Conservation (phyloP, 2,329 filamentous ascomycete genomes). For the Cadophora sp. region DNA sequence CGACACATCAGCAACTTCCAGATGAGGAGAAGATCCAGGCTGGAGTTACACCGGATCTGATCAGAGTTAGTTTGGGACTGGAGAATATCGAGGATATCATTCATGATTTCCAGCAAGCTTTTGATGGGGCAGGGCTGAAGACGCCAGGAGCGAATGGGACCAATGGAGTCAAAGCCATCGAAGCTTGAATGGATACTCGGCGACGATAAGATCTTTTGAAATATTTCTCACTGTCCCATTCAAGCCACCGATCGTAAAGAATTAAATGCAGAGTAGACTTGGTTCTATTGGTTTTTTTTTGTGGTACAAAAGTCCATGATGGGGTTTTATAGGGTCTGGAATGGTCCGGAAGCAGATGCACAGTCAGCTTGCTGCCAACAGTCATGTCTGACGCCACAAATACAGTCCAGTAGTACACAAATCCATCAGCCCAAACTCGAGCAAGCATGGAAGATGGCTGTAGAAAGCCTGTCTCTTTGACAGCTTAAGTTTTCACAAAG, state of each 20-base stretch:
- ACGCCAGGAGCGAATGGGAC: background rate
- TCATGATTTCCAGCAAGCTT: constrained; percentile 58
- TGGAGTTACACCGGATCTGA: constrained; percentile 63
- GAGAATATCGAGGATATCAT: constrained; percentile 76
- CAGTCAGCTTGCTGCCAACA: constrained; percentile 13
- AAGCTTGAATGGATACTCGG: background rate
- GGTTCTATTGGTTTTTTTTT: background rate
- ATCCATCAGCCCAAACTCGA: constrained; percentile 3
- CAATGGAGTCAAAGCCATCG: background rate
- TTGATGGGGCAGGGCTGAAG: constrained; percentile 29
- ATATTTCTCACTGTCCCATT: background rate
- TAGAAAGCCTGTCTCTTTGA: background rate
- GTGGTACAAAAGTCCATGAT: background rate
- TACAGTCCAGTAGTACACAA: background rate
- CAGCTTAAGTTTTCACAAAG: background rate
- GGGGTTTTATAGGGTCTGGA: background rate
- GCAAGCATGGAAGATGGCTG: constrained; percentile 1
- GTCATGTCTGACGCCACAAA: constrained; percentile 5
- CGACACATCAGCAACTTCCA: constrained; percentile 69
- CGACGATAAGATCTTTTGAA: background rate
- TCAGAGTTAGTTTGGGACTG: constrained; percentile 59
- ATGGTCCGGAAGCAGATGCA: constrained; percentile 11
- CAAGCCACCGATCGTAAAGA: background rate
- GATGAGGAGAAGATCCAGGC: constrained; percentile 65
- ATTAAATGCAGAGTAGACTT: background rate